Conservation (phyloP, 352 stramenopile species). For the Phytophthora cryptogea region DNA sequence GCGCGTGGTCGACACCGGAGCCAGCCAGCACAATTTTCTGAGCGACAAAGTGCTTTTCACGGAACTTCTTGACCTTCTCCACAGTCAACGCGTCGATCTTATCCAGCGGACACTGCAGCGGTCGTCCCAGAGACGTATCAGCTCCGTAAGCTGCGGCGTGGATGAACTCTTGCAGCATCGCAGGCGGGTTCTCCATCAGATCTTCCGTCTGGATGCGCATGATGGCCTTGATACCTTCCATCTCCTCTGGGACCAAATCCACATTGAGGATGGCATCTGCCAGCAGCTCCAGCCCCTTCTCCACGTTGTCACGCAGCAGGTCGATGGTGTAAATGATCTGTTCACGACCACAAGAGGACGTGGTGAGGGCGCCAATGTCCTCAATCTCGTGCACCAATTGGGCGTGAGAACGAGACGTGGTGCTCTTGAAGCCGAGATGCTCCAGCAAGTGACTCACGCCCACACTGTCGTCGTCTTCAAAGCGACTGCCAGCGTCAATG, state of each 20-base stretch:
- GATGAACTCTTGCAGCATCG: slow-evolving; percentile 85
- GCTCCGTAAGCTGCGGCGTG: slow-evolving; percentile 87
- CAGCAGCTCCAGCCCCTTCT: slow-evolving; percentile 90
- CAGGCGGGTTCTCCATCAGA: slow-evolving; percentile 84
- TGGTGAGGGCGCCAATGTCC: slow-evolving; percentile 92
- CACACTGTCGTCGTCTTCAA: slow-evolving; percentile 75
- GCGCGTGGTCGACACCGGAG: slow-evolving; percentile 95
- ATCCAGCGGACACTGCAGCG: slow-evolving; percentile 80
- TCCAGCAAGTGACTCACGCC: slow-evolving; percentile 95
- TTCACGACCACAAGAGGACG: slow-evolving; percentile 91
- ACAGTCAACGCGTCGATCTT: slow-evolving; percentile 77
- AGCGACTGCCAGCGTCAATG: slow-evolving; percentile 90
- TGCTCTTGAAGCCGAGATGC: slow-evolving; percentile 96
- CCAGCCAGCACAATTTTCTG: slow-evolving; percentile 92
- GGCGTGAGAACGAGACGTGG: slow-evolving; percentile 76
- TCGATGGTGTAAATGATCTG: slow-evolving; percentile 98
- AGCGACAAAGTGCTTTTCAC: slow-evolving; percentile 80
- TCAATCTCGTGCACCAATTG: slow-evolving; percentile 92
- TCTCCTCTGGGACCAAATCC: slow-evolving; percentile 79
- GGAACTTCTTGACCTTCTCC: slow-evolving; percentile 77
- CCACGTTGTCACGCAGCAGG: slow-evolving; percentile 94
- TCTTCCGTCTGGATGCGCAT: slow-evolving; percentile 95
- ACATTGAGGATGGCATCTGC: slow-evolving; percentile 88
- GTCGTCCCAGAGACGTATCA: slow-evolving; percentile 72
- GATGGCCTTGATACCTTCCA: slow-evolving; percentile 93